Conservation (phyloP, 2,329 filamentous ascomycete species). For the Aspergillus sojae region DNA sequence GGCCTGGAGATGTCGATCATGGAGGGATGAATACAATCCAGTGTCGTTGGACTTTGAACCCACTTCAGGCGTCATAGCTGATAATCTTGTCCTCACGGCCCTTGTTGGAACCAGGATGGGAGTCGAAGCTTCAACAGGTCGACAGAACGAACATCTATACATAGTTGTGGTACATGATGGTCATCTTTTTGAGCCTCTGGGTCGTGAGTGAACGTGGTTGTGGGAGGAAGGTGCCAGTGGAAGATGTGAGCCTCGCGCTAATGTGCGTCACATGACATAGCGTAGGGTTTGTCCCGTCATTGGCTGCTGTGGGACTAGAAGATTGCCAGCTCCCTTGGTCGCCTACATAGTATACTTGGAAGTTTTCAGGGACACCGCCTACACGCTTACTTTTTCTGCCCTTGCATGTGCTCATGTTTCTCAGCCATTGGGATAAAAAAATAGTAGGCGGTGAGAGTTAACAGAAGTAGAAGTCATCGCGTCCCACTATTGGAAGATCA, state of each 20-base stretch:
- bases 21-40: neutral
- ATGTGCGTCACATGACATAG: slow-evolving; percentile 36
- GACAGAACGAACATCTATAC: neutral
- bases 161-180: neutral
- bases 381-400: neutral
- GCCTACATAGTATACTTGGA: too few relatives aligned
- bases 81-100: slow-evolving; percentile 97
- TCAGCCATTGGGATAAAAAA: neutral
- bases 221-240: slow-evolving; percentile 11
- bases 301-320: slow-evolving; percentile 12
- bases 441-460: neutral
- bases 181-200: neutral
- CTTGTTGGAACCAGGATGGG: slow-evolving; percentile 79
- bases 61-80: slow-evolving; percentile 78
- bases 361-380: slow-evolving; percentile 4
- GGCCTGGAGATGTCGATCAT: neutral
- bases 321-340: neutral
- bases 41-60: slow-evolving; percentile 21
- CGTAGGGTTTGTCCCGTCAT: slow-evolving; percentile 24
- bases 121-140: neutral
- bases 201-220: slow-evolving; percentile 55
- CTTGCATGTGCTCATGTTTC: neutral
- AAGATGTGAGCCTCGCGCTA: slow-evolving; percentile 23
- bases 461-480: neutral
- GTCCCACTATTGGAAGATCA: neutral